These are phyloP conservation scores for Hymenoscyphus repandus DNA, from an alignment of 2,329 filamentous ascomycete genomes.

Conservation along the genomic window DNA sequence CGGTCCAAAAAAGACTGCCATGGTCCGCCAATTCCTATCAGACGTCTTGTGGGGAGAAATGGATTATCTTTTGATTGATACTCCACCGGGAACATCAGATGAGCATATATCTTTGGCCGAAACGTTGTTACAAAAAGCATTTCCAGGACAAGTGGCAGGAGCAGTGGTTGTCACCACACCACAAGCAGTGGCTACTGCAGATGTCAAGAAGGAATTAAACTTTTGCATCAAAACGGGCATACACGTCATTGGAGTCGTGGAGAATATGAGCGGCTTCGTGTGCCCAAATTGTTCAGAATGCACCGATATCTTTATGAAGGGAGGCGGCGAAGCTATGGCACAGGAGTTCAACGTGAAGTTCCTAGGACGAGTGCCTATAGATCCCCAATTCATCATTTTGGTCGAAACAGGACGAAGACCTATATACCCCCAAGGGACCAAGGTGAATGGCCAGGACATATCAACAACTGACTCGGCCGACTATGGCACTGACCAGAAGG, in stretches of 20 bases:
- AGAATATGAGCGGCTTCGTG: conserved; percentile 96
- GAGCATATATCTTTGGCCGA: conserved; percentile 95
- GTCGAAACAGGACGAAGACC: conserved; percentile 69
- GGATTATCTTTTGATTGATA: conserved; percentile 94
- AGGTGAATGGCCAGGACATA: conserved; percentile 52
- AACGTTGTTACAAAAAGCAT: conserved; percentile 63
- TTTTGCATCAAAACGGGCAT: conserved; percentile 80
- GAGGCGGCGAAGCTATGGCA: conserved; percentile 86
- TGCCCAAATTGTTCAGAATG: conserved; percentile 77
- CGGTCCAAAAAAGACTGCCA: conserved; percentile 97
- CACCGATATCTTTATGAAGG: conserved; percentile 88
- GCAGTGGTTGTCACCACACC: conserved; percentile 95
- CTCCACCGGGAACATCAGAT: conserved; percentile 91
- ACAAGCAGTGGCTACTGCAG: conserved; percentile 86
- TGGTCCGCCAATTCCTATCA: conserved; percentile 93
- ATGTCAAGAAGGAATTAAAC: conserved; percentile 81
- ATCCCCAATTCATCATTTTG: conserved; percentile 83
- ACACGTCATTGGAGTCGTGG: conserved; percentile 86
- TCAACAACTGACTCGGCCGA: conserved; percentile 27
- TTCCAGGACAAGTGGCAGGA: conserved; percentile 67
- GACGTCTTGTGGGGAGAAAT: conserved; percentile 83
- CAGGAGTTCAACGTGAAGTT: conserved; percentile 79
- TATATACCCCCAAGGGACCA: conserved; percentile 63
- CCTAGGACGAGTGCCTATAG: conserved; percentile 82
- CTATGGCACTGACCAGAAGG: conserved; percentile 29